phyloP scores from a whole-genome alignment of 2,329 filamentous ascomycete species.

The Metarhizium album region DNA sequence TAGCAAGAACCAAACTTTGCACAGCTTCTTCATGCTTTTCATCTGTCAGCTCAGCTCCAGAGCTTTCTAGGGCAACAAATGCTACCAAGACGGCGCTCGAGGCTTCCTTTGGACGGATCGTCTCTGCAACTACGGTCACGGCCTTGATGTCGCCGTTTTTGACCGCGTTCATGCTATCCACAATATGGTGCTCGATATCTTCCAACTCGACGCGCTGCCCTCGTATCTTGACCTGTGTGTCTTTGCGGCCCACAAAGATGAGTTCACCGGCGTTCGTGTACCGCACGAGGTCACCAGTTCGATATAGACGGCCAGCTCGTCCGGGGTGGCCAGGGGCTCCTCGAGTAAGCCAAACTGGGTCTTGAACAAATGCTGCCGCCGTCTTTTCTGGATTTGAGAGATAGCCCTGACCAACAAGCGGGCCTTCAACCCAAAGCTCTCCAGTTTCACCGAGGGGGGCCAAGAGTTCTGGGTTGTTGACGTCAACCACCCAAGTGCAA shows the following conservation, averaged over 20 bases:
- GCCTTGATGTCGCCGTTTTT: not conserved
- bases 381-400: conserved; percentile 35
- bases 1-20: not conserved
- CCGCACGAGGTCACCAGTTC: conserved; percentile 24
- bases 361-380: conserved; percentile 30
- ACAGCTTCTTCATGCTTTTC: conserved; percentile 3
- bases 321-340: conserved; percentile 8
- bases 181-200: conserved; percentile 13
- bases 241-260: conserved; percentile 22
- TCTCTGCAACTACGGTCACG: conserved; percentile 6
- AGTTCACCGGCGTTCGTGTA: conserved; percentile 18
- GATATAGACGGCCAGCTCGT: conserved; percentile 20
- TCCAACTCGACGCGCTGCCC: conserved; percentile 37
- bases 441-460: conserved; percentile 18
- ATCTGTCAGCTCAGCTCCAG: not conserved
- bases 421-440: conserved; percentile 27
- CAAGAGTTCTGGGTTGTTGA: conserved; percentile 13
- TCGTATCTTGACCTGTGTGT: conserved; percentile 39
- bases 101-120: conserved; percentile 4
- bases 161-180: not conserved
- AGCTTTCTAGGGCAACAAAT: conserved; percentile 5
- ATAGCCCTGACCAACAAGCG: conserved; percentile 36
- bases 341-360: conserved; percentile 24
- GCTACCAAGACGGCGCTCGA: conserved; percentile 8
- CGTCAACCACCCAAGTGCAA: conserved; percentile 18